Conservation (phyloP, 192 early-diverging fungal genomes). For the Pecoramyces ruminantium region DNA sequence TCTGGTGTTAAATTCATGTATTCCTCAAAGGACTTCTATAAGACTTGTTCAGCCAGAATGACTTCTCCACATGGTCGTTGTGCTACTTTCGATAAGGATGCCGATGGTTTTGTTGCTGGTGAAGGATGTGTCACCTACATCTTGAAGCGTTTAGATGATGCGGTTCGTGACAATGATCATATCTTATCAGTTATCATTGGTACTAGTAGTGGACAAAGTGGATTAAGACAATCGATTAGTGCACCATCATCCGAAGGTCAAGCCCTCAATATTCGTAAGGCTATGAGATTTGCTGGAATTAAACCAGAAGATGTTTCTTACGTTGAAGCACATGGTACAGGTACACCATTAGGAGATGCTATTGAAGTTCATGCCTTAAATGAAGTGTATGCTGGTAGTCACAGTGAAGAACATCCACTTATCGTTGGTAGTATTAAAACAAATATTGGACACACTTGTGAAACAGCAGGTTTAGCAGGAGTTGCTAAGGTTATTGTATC, state of each 20-base stretch:
- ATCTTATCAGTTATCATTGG: constrained; percentile 14
- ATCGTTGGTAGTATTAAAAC: constrained; percentile 2
- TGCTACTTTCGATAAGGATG: constrained; percentile 11
- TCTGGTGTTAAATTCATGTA: not conserved
- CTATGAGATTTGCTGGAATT: not conserved
- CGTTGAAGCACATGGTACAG: constrained; percentile 4
- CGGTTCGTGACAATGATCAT: constrained; percentile 9
- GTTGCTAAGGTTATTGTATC: constrained; percentile 11
- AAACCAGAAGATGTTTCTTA: not conserved
- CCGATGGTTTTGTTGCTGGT: constrained; percentile 14
- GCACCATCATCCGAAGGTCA: not conserved
- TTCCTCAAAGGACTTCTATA: not conserved
- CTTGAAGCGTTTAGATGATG: constrained; percentile 10
- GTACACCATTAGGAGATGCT: constrained; percentile 4
- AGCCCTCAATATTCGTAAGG: not conserved
- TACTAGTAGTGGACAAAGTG: constrained; percentile 12
- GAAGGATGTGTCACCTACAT: constrained; percentile 14
- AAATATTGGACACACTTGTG: constrained; percentile 4
- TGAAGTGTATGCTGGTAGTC: not conserved
- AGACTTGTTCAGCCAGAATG: not conserved
- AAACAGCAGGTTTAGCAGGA: constrained; percentile 1
- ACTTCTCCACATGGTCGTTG: constrained; percentile 10
- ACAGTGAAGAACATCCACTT: not conserved
- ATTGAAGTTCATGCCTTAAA: not conserved
- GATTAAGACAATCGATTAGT: not conserved